Evolutionary conservation across 768 basidiomycete species (phyloP).

Genomic region (Strobilomyces dryophilus): DNA sequence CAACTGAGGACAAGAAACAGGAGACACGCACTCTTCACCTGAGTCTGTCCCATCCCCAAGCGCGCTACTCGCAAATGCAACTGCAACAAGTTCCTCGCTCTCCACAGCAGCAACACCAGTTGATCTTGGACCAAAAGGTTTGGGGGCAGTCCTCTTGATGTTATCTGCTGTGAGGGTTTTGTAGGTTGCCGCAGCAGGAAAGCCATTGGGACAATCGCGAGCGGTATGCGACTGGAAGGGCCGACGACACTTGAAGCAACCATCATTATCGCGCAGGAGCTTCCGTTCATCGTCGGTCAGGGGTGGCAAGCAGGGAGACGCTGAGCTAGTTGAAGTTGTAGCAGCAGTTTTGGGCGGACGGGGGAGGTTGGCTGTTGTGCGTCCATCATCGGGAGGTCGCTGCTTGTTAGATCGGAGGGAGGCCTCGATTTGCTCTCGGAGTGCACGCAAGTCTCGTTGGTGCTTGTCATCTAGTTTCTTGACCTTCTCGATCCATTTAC

Average conservation of each 20-base stretch:
- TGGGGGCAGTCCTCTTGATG: too few species aligned
- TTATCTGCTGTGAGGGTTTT: slow-evolving; percentile 4
- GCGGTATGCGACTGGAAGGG: neutral
- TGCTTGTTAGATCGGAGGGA: neutral
- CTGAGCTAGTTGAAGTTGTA: too few species aligned
- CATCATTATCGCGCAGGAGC: slow-evolving; percentile 11
- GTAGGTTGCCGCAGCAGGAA: slow-evolving; percentile 15
- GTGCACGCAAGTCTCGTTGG: neutral
- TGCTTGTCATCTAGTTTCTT: neutral
- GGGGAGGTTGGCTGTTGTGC: too few species aligned
- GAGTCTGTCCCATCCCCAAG: neutral
- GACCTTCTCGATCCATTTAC: neutral
- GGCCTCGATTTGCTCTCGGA: neutral
- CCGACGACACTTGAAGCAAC: slow-evolving; percentile 26
- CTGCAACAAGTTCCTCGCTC: neutral
- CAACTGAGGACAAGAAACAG: neutral
- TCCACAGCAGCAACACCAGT: neutral
- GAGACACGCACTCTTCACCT: neutral
- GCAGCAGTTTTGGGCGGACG: too few species aligned
- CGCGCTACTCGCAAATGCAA: neutral
- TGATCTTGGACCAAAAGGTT: neutral
- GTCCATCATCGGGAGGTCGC: too few species aligned
- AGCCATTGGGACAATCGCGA: slow-evolving; percentile 17
- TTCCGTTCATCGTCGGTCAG: slow-evolving; percentile 6
- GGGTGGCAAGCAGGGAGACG: neutral